These are phyloP conservation scores for Phytophthora aleatoria DNA, from an alignment of 352 stramenopile genomes.

Conservation along the genomic window DNA sequence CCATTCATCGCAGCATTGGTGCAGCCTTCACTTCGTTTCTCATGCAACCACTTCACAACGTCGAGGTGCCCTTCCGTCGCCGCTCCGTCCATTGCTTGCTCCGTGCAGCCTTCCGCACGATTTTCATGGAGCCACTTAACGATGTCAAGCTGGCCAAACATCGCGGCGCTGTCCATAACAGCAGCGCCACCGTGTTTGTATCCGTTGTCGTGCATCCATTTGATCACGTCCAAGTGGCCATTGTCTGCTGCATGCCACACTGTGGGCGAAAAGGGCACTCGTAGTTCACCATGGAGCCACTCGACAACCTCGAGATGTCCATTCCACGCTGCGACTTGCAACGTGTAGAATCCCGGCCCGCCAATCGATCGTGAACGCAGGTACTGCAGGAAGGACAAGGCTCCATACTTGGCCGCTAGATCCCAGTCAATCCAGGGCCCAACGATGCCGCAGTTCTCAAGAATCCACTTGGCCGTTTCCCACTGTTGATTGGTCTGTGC, in stretches of 20 bases:
- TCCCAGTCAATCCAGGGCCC: conserved; percentile 47
- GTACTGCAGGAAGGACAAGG: conserved; percentile 51
- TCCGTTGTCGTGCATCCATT: conserved; percentile 40
- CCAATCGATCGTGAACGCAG: conserved; percentile 46
- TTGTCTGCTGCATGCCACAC: conserved; percentile 35
- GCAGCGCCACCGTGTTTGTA: conserved; percentile 38
- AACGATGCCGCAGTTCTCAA: conserved; percentile 36
- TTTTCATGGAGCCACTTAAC: conserved; percentile 43
- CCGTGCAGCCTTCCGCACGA: conserved; percentile 27
- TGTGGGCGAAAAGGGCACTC: conserved; percentile 25
- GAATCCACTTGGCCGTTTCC: conserved; percentile 23
- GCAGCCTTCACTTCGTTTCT: conserved; percentile 41
- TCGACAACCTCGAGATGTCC: conserved; percentile 38
- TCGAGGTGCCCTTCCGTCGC: conserved; percentile 36
- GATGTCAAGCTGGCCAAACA: conserved; percentile 48
- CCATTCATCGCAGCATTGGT: conserved; percentile 54
- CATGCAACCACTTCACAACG: conserved; percentile 45
- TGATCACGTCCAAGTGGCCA: conserved; percentile 35
- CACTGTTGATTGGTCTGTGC: conserved; percentile 32
- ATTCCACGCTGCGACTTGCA: conserved; percentile 62
- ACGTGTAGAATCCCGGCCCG: conserved; percentile 49
- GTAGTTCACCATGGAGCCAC: conserved; percentile 39
- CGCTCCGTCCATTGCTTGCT: conserved; percentile 37
- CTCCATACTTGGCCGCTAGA: conserved; percentile 50
- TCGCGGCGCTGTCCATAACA: conserved; percentile 52